Percentiles rank a stretch among this genome's conserved stretches.
Conservation (phyloP, 495 filamentous ascomycete species). For the Penicillium parvum region DNA sequence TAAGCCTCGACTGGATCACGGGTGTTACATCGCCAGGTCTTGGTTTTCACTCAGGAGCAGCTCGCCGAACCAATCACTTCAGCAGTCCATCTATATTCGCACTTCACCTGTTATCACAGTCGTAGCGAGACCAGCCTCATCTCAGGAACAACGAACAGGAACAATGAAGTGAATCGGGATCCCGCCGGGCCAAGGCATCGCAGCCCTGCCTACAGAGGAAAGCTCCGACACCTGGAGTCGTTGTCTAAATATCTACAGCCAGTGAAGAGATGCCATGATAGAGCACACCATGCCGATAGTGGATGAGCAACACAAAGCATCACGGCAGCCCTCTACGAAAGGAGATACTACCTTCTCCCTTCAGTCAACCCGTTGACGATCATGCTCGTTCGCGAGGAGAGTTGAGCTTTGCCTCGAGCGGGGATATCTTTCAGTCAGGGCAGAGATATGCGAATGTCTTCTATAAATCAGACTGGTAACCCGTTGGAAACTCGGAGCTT, state of each 20-base stretch:
- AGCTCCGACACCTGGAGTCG: slow-evolving; percentile 1
- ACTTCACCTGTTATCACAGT: too few relatives aligned
- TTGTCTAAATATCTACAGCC: slow-evolving; percentile 5
- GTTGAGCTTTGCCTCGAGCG: not conserved
- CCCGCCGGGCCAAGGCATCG: slow-evolving; percentile 26
- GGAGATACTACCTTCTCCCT: slow-evolving; percentile 6
- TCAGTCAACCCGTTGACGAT: slow-evolving; percentile 1
- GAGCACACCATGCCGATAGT: not conserved
- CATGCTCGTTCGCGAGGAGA: not conserved
- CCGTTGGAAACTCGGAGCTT: not conserved
- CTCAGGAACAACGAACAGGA: too few relatives aligned
- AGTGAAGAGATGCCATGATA: slow-evolving; percentile 1
- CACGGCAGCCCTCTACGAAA: not conserved
- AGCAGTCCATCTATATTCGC: too few relatives aligned
- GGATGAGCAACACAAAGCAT: not conserved
- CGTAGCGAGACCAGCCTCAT: too few relatives aligned
- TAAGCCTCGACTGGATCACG: not conserved
- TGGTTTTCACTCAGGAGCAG: too few relatives aligned
- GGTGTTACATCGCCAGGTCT: slow-evolving; percentile 9
- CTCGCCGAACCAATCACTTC: too few relatives aligned
- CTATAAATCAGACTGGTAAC: slow-evolving; percentile 5
- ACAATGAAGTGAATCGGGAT: slow-evolving; percentile 10
- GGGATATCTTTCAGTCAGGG: not conserved
- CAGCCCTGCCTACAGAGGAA: not conserved
- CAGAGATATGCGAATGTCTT: not conserved